Evolutionary conservation across 768 basidiomycete species (phyloP).

Genomic region (Termitomyces sp.): DNA sequence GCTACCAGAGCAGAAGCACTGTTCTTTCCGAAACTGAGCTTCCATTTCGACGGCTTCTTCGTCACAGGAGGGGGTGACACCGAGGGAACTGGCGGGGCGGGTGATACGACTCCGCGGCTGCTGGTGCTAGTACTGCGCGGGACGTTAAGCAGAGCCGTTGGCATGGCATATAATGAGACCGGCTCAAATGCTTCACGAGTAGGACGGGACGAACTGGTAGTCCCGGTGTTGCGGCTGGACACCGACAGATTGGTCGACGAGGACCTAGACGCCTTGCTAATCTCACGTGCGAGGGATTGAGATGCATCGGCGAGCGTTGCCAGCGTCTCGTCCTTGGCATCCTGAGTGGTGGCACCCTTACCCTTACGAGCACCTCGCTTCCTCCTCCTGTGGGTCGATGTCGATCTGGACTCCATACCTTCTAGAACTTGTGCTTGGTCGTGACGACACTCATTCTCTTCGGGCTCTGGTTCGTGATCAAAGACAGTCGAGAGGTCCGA

Average conservation of each 20-base stretch:
- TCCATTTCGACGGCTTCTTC: slow-evolving; percentile 89
- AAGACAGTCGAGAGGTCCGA: slow-evolving; percentile 49
- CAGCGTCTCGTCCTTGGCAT: slow-evolving; percentile 49
- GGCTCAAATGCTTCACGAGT: slow-evolving; percentile 34
- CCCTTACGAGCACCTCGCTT: slow-evolving; percentile 85
- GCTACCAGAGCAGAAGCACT: slow-evolving; percentile 28
- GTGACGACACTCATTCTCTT: slow-evolving; percentile 39
- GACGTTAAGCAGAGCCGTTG: slow-evolving; percentile 24
- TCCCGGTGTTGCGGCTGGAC: slow-evolving; percentile 23
- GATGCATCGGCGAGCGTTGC: slow-evolving; percentile 73
- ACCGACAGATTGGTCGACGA: slow-evolving; percentile 31
- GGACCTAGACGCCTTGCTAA: slow-evolving; percentile 59
- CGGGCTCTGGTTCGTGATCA: slow-evolving; percentile 43
- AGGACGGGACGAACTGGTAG: slow-evolving; percentile 18
- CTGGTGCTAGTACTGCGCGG: slow-evolving; percentile 17
- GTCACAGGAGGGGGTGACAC: slow-evolving; percentile 32
- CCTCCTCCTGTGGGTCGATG: slow-evolving; percentile 72
- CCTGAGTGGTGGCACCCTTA: slow-evolving; percentile 46
- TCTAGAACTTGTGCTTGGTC: slow-evolving; percentile 27
- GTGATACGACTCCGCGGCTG: slow-evolving; percentile 11
- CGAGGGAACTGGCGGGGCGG: slow-evolving; percentile 16
- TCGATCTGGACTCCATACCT: slow-evolving; percentile 46
- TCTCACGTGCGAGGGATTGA: slow-evolving; percentile 78
- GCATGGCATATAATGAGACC: slow-evolving; percentile 38
- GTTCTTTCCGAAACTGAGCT: slow-evolving; percentile 66